Evolutionary conservation across 1,284 basidiomycete species (phyloP).

Genomic region (Takashimella koratensis): DNA sequence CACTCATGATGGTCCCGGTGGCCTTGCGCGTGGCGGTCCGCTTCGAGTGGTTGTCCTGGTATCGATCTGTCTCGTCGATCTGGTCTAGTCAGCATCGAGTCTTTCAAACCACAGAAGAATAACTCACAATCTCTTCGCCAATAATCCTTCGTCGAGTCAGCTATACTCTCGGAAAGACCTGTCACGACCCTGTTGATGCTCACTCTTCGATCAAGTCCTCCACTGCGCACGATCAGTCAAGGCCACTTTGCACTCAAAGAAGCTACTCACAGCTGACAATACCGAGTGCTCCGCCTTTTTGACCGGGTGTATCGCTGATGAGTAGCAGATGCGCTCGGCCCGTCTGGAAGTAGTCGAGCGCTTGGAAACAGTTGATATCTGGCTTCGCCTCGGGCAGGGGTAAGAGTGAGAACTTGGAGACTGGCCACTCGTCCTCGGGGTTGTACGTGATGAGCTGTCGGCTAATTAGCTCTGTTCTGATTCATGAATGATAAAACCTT

Average conservation of each 20-base stretch:
- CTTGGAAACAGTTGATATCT: constrained; percentile 71
- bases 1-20: constrained; percentile 71
- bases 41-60: constrained; percentile 78
- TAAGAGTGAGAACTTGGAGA: constrained; percentile 67
- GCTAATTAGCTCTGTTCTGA: not conserved
- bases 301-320: constrained; percentile 76
- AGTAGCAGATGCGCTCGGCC: constrained; percentile 90
- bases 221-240: constrained; percentile 23
- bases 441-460: constrained; percentile 84
- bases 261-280: constrained; percentile 58
- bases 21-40: constrained; percentile 64
- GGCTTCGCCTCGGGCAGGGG: constrained; percentile 90
- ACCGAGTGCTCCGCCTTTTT: constrained; percentile 73
- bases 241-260: too few relatives aligned
- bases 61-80: constrained; percentile 86
- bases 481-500: not conserved
- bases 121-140: constrained; percentile 49
- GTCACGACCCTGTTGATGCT: constrained; percentile 2
- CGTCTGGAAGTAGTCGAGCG: constrained; percentile 70
- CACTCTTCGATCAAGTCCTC: constrained; percentile 51
- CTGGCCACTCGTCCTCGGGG: constrained; percentile 70
- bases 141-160: constrained; percentile 45
- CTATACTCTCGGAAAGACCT: too few relatives aligned
- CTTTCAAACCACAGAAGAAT: not conserved
- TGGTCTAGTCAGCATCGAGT: constrained; percentile 40